Evolutionary conservation across 129 eudicot species (phyloP).

Genomic region (Chrysanthemum seticuspe): DNA sequence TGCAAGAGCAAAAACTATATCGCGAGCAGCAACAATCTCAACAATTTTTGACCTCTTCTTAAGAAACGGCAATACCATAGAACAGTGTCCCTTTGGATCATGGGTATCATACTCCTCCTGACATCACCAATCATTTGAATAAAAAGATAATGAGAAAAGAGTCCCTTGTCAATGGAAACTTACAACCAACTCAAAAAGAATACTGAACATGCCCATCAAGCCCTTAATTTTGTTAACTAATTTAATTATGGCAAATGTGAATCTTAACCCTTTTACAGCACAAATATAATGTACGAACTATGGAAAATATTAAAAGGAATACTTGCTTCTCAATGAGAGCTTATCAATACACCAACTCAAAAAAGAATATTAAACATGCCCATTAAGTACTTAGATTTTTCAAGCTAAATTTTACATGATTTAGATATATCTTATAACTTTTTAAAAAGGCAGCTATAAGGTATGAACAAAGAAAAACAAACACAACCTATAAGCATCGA

Average conservation of each 20-base stretch:
- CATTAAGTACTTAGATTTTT: not conserved
- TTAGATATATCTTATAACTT: no score
- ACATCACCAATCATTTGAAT: conserved; percentile 4
- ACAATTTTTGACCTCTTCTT: conserved; percentile 84
- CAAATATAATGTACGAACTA: no score
- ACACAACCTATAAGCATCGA: not conserved
- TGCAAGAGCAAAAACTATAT: conserved; percentile 96
- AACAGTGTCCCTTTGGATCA: conserved; percentile 86
- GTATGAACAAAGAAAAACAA: not conserved
- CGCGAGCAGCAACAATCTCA: conserved; percentile 96
- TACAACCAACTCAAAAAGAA: conserved; percentile 16
- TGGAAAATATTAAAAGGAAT: no score
- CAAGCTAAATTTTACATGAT: no score
- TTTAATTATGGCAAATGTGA: no score
- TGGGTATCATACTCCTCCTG: conserved; percentile 97
- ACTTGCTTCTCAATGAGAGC: not conserved
- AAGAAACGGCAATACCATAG: conserved; percentile 74
- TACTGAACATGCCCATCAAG: not conserved
- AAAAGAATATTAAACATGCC: not conserved
- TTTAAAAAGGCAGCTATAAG: not conserved
- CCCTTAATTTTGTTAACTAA: not conserved
- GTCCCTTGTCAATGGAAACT: not conserved
- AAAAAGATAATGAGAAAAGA: not conserved
- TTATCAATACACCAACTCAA: conserved; percentile 9
- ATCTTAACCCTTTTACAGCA: no score